Conservation (phyloP, 1,284 basidiomycete genomes). For the Takashimella koratensis region DNA sequence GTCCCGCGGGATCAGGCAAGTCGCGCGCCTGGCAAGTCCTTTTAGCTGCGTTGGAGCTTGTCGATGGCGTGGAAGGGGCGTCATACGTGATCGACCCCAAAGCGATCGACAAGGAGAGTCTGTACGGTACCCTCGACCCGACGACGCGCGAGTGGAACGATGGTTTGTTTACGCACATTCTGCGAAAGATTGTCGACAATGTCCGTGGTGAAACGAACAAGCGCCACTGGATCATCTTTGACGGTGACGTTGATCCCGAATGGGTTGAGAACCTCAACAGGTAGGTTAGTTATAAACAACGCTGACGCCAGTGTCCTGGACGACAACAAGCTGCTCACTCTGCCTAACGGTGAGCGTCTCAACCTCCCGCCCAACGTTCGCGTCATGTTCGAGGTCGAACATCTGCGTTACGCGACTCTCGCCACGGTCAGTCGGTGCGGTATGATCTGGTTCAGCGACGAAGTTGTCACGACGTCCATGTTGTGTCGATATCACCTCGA, state of each 20-base stretch:
- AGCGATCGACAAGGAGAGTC: slow-evolving; percentile 95
- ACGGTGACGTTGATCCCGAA: slow-evolving; percentile 99
- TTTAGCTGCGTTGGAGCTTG: slow-evolving; percentile 79
- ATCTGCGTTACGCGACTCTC: slow-evolving; percentile 92
- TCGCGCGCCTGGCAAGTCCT: slow-evolving; percentile 96
- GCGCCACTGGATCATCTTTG: slow-evolving; percentile 99
- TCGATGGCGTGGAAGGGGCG: slow-evolving; percentile 89
- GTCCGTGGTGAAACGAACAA: slow-evolving; percentile 96
- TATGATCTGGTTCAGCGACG: slow-evolving; percentile 99
- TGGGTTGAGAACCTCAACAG: slow-evolving; percentile 99
- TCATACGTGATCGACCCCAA: slow-evolving; percentile 98
- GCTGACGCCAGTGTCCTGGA: slow-evolving; percentile 74
- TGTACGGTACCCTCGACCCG: slow-evolving; percentile 94
- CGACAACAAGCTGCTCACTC: slow-evolving; percentile 95
- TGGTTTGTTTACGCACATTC: slow-evolving; percentile 94
- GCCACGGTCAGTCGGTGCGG: slow-evolving; percentile 99
- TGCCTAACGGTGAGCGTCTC: slow-evolving; percentile 97
- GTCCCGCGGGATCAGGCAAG: slow-evolving; percentile 94
- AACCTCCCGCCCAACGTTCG: slow-evolving; percentile 95
- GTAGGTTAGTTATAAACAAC: slow-evolving; percentile 50
- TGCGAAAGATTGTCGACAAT: slow-evolving; percentile 97
- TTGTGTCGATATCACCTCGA: slow-evolving; percentile 85
- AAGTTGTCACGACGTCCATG: slow-evolving; percentile 87
- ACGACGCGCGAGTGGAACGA: slow-evolving; percentile 99
- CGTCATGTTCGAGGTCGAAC: slow-evolving; percentile 99